Conservation (phyloP, 1,284 basidiomycete species). For the Ustilago bromivora region DNA sequence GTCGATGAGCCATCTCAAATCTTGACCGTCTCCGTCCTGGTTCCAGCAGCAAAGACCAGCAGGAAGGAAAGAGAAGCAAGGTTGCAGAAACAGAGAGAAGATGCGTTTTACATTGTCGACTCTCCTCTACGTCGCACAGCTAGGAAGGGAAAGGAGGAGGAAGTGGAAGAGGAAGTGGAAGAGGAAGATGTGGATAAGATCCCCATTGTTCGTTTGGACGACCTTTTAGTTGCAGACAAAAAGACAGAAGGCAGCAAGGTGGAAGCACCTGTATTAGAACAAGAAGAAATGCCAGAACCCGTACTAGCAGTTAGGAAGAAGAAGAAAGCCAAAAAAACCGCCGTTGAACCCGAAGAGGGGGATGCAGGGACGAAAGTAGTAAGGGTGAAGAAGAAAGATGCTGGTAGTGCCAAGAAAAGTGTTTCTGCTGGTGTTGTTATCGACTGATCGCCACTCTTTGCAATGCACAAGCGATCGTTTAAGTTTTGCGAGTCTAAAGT, state of each 20-base stretch:
- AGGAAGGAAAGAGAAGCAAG: constrained; percentile 10
- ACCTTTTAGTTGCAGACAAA: constrained; percentile 6
- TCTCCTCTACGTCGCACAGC: not conserved
- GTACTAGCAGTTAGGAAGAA: constrained; percentile 5
- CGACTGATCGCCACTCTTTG: constrained; percentile 3
- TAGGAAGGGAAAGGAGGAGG: not conserved
- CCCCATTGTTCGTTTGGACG: constrained; percentile 61
- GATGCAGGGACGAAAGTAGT: constrained; percentile 20
- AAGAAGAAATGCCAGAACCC: constrained; percentile 49
- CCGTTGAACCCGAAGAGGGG: not conserved
- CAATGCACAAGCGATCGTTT: not conserved
- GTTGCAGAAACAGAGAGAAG: constrained; percentile 21
- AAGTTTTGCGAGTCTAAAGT: not conserved
- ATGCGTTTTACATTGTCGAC: constrained; percentile 55
- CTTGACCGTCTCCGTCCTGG: not conserved
- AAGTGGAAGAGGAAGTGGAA: not conserved
- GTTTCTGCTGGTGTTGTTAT: constrained; percentile 14
- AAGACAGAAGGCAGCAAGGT: not conserved
- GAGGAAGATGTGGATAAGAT: constrained; percentile 58
- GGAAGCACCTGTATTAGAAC: constrained; percentile 28
- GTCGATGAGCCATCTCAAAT: not conserved
- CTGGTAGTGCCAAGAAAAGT: not conserved
- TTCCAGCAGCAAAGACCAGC: not conserved
- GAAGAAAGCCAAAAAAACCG: constrained; percentile 10
- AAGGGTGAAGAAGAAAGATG: constrained; percentile 34